Conservation (phyloP, 1,284 basidiomycete species). For the Boletus semigastroideus region DNA sequence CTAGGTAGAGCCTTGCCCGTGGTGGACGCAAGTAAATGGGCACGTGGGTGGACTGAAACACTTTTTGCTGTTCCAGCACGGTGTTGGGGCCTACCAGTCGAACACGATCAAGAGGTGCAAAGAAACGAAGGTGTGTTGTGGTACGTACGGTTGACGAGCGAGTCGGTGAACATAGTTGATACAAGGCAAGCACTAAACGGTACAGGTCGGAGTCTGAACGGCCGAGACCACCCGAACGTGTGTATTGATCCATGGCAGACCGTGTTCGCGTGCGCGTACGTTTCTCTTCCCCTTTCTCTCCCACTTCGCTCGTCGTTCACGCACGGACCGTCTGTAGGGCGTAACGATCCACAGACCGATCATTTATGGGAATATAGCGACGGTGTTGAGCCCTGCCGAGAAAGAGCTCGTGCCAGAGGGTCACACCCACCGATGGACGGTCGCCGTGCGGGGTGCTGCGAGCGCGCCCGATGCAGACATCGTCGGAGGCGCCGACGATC, state of each 20-base stretch:
- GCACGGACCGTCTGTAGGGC: constrained; percentile 51
- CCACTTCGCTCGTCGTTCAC: background rate
- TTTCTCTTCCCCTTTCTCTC: constrained; percentile 13
- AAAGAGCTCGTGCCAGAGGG: constrained; percentile 58
- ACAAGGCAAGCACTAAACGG: background rate
- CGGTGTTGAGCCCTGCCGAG: constrained; percentile 78
- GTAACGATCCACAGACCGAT: constrained; percentile 88
- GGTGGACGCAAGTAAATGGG: constrained; percentile 50
- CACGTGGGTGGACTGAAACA: constrained; percentile 39
- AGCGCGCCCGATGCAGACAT: constrained; percentile 61
- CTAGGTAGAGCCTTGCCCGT: constrained; percentile 47
- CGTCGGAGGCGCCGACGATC: constrained; percentile 87
- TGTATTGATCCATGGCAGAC: constrained; percentile 56
- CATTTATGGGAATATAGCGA: constrained; percentile 95
- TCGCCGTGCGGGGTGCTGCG: constrained; percentile 84
- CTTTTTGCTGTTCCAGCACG: constrained; percentile 62
- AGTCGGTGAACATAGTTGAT: constrained; percentile 49
- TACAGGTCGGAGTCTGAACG: constrained; percentile 32
- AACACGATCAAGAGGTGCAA: background rate
- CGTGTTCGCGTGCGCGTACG: constrained; percentile 73
- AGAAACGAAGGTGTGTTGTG: background rate
- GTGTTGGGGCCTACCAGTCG: constrained; percentile 51
- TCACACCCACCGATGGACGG: constrained; percentile 97
- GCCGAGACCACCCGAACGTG: constrained; percentile 31
- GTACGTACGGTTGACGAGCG: constrained; percentile 52